Base-by-base conservation (phyloP, 2,329 filamentous ascomycete species). In the Fonsecaea multimorphosa region DNA sequence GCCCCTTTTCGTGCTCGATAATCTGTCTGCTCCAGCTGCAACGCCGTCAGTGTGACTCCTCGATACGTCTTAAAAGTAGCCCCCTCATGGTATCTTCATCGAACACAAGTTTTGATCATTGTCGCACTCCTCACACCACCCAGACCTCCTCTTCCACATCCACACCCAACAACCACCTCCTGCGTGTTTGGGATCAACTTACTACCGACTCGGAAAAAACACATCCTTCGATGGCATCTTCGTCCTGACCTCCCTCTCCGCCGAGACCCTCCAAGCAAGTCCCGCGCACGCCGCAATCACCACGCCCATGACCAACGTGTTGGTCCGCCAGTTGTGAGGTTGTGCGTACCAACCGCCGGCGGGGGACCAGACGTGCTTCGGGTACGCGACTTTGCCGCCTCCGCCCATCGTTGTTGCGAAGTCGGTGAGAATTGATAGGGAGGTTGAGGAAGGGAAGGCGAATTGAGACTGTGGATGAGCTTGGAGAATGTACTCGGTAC, bases 341-440 rank as follows among this genome's bases (percentile, higher is more conserved):
- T 96, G 94, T 61, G 90, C 83, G 81, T 99, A 99, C 95, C 95
- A 99, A 81, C 95, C 95, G 86, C 95, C 95, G 71, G 94, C 85
- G 68, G 95, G 95, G 76, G 95, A 98, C 95, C 95, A 99, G 86
- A 99, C 92, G 85, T 99, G 94, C 86, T 97, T 97, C 24, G 76
- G 84, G 74, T 85, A 91, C 86, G 87, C 86, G 73, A 91, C 85
- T 81, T 91, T 91, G 80, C 87, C 89, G 83, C 93, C 92, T 82
- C 91, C 91, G 83, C 91, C 91, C 89, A 82, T 82, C 68, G 74
- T 67, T 59, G 65, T 44, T 51, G n/a, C 19, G 38, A 51, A 54
- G 51, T 53, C 44, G 53, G 19, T 61, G 16, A 27, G 54, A 31
- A 32, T 53, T 24, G 34, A 34, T 8, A 11, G 40, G 31, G 19